phyloP scores from a whole-genome alignment of 2,329 filamentous ascomycete genomes.

The Alternaria arbusti region DNA sequence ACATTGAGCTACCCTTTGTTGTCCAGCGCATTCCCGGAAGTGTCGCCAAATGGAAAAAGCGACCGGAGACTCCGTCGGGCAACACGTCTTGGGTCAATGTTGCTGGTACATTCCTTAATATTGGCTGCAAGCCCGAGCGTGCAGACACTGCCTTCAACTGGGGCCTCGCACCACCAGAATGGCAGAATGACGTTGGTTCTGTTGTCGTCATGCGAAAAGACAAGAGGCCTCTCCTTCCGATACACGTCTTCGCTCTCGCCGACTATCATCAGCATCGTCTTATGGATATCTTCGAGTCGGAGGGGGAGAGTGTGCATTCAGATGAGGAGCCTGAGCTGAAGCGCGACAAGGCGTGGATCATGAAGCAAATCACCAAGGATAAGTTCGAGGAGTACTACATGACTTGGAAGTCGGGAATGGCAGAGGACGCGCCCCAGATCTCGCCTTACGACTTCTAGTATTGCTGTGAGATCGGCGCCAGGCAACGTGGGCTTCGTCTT shows the following conservation, averaged over 20 bases:
- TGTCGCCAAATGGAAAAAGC: background rate
- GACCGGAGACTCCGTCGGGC: too few relatives aligned
- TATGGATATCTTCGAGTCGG: background rate
- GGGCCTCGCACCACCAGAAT: background rate
- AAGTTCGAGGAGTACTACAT: background rate
- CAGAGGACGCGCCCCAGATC: background rate
- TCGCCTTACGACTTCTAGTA: background rate
- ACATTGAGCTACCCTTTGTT: background rate
- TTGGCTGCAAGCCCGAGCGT: background rate
- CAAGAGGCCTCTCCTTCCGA: background rate
- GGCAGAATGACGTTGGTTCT: background rate
- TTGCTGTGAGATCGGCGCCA: background rate
- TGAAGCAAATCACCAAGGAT: background rate
- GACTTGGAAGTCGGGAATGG: background rate
- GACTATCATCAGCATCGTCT: background rate
- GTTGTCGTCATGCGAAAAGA: background rate
- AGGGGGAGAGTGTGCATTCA: background rate
- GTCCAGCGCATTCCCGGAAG: background rate
- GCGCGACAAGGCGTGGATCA: background rate
- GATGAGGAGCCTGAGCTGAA: background rate
- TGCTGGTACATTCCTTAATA: background rate
- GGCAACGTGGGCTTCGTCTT: too few relatives aligned
- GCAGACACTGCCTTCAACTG: background rate
- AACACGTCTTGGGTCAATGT: too few relatives aligned
- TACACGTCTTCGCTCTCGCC: background rate